These are phyloP conservation scores for Camillea tinctor DNA, from an alignment of 2,329 filamentous ascomycete species.

Conservation along the genomic window DNA sequence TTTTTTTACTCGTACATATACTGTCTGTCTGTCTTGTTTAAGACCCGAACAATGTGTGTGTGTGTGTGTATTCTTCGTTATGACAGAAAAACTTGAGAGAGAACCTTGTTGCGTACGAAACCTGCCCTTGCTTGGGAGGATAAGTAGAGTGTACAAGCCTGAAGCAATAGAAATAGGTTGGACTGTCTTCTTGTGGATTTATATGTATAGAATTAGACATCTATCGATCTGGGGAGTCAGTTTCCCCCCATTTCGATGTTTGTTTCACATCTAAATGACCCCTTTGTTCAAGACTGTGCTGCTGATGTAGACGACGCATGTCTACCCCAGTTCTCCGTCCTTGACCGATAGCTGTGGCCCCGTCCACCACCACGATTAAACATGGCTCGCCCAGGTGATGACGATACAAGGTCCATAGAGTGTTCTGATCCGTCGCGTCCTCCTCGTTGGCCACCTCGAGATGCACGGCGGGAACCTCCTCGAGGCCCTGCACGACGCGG, in stretches of 20 bases:
- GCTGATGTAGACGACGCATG: conserved; percentile 12
- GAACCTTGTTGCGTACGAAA: background rate
- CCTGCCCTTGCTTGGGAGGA: background rate
- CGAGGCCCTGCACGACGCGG: conserved; percentile 20
- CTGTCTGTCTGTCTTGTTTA: too few species aligned
- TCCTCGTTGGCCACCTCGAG: conserved; percentile 20
- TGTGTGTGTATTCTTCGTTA: too few species aligned
- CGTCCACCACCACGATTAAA: conserved; percentile 16
- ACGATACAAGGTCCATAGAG: conserved; percentile 10
- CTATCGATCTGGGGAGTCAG: background rate
- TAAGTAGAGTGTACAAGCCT: background rate
- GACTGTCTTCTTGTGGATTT: background rate
- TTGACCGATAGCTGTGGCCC: conserved; percentile 10
- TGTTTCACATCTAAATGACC: background rate
- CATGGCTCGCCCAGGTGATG: conserved; percentile 7
- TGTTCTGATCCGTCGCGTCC: conserved; percentile 18
- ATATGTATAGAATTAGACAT: background rate
- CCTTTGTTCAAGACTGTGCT: conserved; percentile 12
- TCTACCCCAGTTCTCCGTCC: conserved; percentile 18
- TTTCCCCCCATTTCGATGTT: background rate
- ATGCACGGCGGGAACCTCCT: conserved; percentile 16
- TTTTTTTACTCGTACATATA: too few species aligned
- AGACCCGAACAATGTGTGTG: too few species aligned
- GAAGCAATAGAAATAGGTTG: background rate
- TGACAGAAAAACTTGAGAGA: too few species aligned